A percentile compares a stretch with the other conserved stretches of the same genome.
Conservation (phyloP, 495 filamentous ascomycete species). For the Staphylotrichum tortipilum region DNA sequence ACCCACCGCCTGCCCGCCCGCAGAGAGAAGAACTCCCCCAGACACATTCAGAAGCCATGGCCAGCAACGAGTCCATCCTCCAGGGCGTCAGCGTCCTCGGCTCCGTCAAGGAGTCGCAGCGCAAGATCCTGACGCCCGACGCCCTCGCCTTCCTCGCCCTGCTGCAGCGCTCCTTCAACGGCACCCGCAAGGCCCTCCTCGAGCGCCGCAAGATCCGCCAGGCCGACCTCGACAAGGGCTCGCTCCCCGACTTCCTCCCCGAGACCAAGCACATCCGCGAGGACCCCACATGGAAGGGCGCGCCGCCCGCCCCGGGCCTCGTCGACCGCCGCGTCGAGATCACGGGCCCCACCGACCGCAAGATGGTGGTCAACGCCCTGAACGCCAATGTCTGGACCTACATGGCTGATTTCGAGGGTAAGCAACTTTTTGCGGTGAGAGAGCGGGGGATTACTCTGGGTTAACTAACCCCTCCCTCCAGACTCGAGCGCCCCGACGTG, state of each 20-base stretch:
- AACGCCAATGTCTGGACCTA: slow-evolving; percentile 99
- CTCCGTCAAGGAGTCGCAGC: slow-evolving; percentile 62
- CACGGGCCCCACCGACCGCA: slow-evolving; percentile 93
- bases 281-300: slow-evolving; percentile 88
- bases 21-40: too few relatives aligned
- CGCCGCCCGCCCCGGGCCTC: slow-evolving; percentile 84
- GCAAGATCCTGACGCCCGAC: slow-evolving; percentile 85
- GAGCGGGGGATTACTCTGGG: not conserved
- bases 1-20: not conserved
- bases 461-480: too few relatives aligned
- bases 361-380: slow-evolving; percentile 98
- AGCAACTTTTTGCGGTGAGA: slow-evolving; percentile 6
- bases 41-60: slow-evolving; percentile 45
- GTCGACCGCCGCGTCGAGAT: slow-evolving; percentile 97
- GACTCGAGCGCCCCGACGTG: slow-evolving; percentile 96
- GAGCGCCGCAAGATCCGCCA: slow-evolving; percentile 81
- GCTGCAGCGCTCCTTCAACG: slow-evolving; percentile 90
- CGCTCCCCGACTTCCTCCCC: slow-evolving; percentile 89
- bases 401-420: slow-evolving; percentile 98
- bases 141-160: slow-evolving; percentile 89
- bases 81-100: slow-evolving; percentile 85
- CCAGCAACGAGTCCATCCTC: slow-evolving; percentile 62
- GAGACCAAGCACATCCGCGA: slow-evolving; percentile 96
- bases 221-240: slow-evolving; percentile 86
- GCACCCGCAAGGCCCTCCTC: slow-evolving; percentile 78